Conservation (phyloP, 768 basidiomycete species). For the Mycena floridula region DNA sequence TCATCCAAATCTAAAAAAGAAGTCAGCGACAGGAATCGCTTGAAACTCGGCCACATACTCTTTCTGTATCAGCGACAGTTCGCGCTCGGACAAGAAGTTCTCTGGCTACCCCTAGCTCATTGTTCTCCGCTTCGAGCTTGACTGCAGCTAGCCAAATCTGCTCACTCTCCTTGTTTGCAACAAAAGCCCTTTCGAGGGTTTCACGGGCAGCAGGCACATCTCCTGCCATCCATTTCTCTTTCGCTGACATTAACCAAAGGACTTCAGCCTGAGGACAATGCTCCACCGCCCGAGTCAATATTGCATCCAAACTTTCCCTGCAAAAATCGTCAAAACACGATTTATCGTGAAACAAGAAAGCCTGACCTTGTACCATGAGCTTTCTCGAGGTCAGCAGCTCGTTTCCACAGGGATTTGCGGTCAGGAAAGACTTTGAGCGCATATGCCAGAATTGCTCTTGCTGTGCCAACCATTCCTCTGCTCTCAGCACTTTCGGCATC, state of each 20-base stretch:
- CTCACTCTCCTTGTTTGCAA: constrained; percentile 94
- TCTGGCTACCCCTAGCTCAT: constrained; percentile 79
- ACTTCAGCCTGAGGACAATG: constrained; percentile 95
- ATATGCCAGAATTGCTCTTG: constrained; percentile 85
- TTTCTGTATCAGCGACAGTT: constrained; percentile 85
- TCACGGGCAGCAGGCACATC: constrained; percentile 89
- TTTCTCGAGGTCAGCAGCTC: constrained; percentile 92
- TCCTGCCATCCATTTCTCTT: constrained; percentile 90
- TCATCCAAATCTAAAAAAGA: constrained; percentile 89
- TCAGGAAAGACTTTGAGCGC: constrained; percentile 90
- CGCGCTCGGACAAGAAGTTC: constrained; percentile 86
- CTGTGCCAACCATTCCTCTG: constrained; percentile 72
- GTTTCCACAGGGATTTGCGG: constrained; percentile 78
- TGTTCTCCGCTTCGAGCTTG: constrained; percentile 95
- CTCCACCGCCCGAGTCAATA: constrained; percentile 77
- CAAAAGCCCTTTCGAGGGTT: constrained; percentile 85
- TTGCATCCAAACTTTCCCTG: constrained; percentile 75
- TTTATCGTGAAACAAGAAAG: constrained; percentile 1
- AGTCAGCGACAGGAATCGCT: constrained; percentile 3
- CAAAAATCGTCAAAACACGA: not conserved
- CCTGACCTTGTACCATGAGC: constrained; percentile 74
- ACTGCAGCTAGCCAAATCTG: constrained; percentile 97
- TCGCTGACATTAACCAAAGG: constrained; percentile 96
- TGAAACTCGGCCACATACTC: constrained; percentile 39
- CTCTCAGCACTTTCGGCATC: constrained; percentile 83